These are phyloP conservation scores for Simplicillium aogashimaense DNA, from an alignment of 2,329 filamentous ascomycete genomes.

Conservation along the genomic window DNA sequence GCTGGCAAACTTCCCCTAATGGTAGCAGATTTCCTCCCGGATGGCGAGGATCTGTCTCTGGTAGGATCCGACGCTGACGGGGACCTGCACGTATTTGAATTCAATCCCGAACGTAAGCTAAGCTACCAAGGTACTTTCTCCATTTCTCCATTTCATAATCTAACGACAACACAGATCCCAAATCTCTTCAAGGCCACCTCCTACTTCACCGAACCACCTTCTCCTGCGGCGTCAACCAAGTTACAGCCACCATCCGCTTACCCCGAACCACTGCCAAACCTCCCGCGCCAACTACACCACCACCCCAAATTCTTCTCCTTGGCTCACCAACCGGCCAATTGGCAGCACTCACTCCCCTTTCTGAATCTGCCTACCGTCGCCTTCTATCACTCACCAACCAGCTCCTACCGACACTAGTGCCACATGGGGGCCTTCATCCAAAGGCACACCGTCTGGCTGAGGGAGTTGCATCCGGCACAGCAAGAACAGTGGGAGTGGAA, in stretches of 20 bases:
- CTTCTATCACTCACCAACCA: conserved; percentile 74
- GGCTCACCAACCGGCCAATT: conserved; percentile 69
- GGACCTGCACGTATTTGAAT: conserved; percentile 82
- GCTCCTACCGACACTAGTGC: conserved; percentile 64
- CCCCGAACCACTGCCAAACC: conserved; percentile 43
- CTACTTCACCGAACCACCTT: conserved; percentile 84
- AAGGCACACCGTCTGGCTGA: conserved; percentile 59
- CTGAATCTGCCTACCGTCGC: conserved; percentile 74
- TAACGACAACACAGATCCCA: conserved; percentile 55
- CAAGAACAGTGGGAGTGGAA: conserved; percentile 41
- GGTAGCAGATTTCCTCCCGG: conserved; percentile 78
- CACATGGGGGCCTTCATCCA: conserved; percentile 73
- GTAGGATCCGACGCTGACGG: conserved; percentile 76
- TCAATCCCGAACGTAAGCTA: conserved; percentile 86
- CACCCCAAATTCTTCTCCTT: conserved; percentile 48
- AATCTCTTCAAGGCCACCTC: conserved; percentile 80
- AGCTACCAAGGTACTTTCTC: no score
- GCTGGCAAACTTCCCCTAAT: conserved; percentile 68
- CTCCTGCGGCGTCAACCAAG: conserved; percentile 69
- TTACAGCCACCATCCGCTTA: conserved; percentile 66
- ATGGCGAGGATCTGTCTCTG: conserved; percentile 73
- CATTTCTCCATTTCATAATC: no score
- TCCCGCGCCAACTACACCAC: conserved; percentile 21
- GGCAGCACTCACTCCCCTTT: conserved; percentile 65
- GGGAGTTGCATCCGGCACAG: conserved; percentile 26